Conservation (phyloP, 257 asterid species). For the Verbena officinalis region DNA sequence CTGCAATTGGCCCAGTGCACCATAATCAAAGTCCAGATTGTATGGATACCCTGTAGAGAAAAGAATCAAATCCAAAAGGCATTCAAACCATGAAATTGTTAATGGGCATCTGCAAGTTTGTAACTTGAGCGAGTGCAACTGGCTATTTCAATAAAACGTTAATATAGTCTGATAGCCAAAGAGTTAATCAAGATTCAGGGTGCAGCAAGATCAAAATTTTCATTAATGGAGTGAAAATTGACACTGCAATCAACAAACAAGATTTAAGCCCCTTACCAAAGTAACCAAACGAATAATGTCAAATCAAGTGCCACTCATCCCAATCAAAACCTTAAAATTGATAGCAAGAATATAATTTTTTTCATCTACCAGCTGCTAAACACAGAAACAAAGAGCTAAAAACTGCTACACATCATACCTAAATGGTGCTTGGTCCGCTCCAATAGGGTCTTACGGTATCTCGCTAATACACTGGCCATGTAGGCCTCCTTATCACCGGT, state of each 20-base stretch:
- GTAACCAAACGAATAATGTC: neutral
- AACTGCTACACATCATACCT: constrained; percentile 42
- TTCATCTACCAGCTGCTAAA: neutral
- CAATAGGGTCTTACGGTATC: constrained; percentile 75
- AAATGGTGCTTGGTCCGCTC: constrained; percentile 91
- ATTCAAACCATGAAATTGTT: constrained; percentile 5
- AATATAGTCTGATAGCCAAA: constrained; percentile 15
- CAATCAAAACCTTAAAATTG: constrained; percentile 20
- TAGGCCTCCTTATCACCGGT: constrained; percentile 97
- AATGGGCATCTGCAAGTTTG: neutral
- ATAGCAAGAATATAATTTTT: neutral
- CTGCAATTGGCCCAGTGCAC: constrained; percentile 85
- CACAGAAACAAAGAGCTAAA: constrained; percentile 23
- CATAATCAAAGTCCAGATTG: constrained; percentile 94
- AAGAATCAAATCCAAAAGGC: constrained; percentile 5
- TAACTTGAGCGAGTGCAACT: no score
- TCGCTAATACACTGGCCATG: constrained; percentile 91
- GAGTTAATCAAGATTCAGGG: constrained; percentile 1
- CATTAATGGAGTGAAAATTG: neutral
- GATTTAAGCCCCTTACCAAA: neutral
- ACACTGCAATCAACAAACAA: neutral
- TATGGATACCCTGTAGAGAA: constrained; percentile 81
- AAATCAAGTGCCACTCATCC: constrained; percentile 7
- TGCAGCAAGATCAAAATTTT: constrained; percentile 4
- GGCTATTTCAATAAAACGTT: no score